Percentiles rank a stretch among this genome's conserved stretches.
These are phyloP conservation scores for Solanum piurae DNA, from an alignment of 257 asterid genomes.

Conservation along the genomic window DNA sequence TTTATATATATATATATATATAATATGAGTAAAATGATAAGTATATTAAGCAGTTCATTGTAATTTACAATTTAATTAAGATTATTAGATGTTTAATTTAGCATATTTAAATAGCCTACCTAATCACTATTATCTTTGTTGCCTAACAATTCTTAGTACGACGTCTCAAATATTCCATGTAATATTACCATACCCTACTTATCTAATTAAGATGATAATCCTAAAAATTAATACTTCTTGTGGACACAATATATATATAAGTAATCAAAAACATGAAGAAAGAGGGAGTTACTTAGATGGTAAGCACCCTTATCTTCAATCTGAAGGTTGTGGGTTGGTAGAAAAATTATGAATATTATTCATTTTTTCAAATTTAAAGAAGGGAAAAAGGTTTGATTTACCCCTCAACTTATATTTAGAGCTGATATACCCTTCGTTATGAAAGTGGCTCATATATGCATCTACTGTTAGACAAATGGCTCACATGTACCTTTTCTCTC, in stretches of 20 bases:
- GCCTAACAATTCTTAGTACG: neutral
- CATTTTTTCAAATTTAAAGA: neutral
- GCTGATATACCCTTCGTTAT: too few relatives aligned
- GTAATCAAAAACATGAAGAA: neutral
- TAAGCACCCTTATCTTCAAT: too few relatives aligned
- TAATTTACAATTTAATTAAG: too few relatives aligned
- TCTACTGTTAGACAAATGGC: too few relatives aligned
- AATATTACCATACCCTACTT: neutral
- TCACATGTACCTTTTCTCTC: neutral
- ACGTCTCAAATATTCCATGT: neutral
- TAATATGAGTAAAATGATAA: too few relatives aligned
- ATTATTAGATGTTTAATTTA: too few relatives aligned
- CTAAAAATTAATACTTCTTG: neutral
- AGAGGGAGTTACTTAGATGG: neutral
- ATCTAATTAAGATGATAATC: neutral
- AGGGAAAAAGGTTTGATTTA: neutral
- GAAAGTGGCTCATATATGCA: neutral
- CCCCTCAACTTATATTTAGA: neutral
- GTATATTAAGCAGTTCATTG: too few relatives aligned
- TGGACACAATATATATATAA: neutral
- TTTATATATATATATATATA: too few relatives aligned
- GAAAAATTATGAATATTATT: neutral
- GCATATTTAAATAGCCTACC: too few relatives aligned
- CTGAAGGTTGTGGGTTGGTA: neutral
- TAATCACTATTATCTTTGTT: neutral